Evolutionary conservation across 129 eudicot genomes (phyloP), one percentile per base, ranked within the genome.

Genomic region (Centrapalus pauciflorus): DNA sequence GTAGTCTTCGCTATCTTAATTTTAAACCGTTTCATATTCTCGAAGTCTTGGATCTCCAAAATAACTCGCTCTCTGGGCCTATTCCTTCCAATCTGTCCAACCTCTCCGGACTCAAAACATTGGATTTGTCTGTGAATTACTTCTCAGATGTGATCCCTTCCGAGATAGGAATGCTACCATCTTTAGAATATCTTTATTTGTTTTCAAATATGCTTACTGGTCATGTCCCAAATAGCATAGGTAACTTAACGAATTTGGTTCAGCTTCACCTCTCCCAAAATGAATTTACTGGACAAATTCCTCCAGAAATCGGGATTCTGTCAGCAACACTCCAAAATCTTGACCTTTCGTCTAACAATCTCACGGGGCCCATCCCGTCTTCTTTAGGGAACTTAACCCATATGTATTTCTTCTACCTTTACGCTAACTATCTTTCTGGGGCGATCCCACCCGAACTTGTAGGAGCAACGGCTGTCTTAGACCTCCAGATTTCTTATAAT

Each of bases 291-390:
- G 77, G 77, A 6, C 32, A 41, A 14, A 52, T 73, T 9, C 78
- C 78, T n/a, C n/a, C 4, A 10, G 62, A 61, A 12, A 30, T 72
- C 1, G 51, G 70, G 0, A 32, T 19, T 4, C 68, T 71, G 9
- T n/a, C n/a, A n/a, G 7, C 6, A 12, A 35, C 29, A 2, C 59
- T 71, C 21, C 4, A 6, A 0, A 17, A 58, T 11, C 33, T 71
- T 45, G 49, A 70, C 3, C 14, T 71, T 10, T 14, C 13, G 19
- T 3, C 5, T 8, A 74, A 74, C 17, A 34, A 74, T 24, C 60
- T 74, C 13, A 65, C 41, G 32, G 79, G 79, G 5, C 26, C 48
- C 3, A 58, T 71, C 9, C 76, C 76, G 4, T 20, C 46, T n/a
- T 30, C 45, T 28, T 56, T 71, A 43, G 67, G 68, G 0, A 13